Percentiles rank a stretch among this genome's conserved stretches.
Evolutionary conservation across 2,329 filamentous ascomycete genomes (phyloP).

Genomic region (Zasmidium cellare): DNA sequence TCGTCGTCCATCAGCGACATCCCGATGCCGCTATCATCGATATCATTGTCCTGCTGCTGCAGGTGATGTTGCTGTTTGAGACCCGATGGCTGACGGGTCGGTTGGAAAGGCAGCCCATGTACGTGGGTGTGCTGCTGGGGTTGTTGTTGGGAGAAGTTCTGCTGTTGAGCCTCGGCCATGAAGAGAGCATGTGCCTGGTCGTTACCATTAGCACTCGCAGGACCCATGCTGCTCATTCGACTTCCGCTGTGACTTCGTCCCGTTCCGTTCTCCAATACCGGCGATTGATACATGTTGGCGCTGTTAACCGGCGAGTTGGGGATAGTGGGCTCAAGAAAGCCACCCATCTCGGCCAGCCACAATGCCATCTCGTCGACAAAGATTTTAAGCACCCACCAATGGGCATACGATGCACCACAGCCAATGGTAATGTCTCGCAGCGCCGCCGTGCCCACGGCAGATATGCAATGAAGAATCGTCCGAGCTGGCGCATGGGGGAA

Average conservation of each 20-base stretch:
- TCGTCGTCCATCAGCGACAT: constrained; percentile 39
- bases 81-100: constrained; percentile 5
- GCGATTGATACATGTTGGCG: constrained; percentile 24
- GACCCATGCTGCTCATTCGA: constrained; percentile 35
- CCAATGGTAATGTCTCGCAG: constrained; percentile 79
- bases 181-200: constrained; percentile 18
- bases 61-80: constrained; percentile 17
- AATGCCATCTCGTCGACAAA: constrained; percentile 94
- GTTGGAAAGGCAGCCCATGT: constrained; percentile 17
- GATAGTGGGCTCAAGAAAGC: constrained; percentile 65
- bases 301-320: constrained; percentile 8
- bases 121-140: constrained; percentile 17
- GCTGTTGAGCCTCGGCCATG: constrained; percentile 22
- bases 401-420: constrained; percentile 78
- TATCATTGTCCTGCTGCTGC: constrained; percentile 30
- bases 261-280: constrained; percentile 26
- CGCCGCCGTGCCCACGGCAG: constrained; percentile 72
- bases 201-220: constrained; percentile 23
- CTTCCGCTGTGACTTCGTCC: constrained; percentile 30
- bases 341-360: constrained; percentile 86
- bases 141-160: constrained; percentile 19
- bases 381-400: constrained; percentile 93
- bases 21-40: constrained; percentile 41
- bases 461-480: constrained; percentile 74
- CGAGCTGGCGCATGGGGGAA: constrained; percentile 74